A percentile compares a stretch with the other conserved stretches of the same genome.
Conservation (phyloP, 768 basidiomycete genomes). For the Lentinula boryana region DNA sequence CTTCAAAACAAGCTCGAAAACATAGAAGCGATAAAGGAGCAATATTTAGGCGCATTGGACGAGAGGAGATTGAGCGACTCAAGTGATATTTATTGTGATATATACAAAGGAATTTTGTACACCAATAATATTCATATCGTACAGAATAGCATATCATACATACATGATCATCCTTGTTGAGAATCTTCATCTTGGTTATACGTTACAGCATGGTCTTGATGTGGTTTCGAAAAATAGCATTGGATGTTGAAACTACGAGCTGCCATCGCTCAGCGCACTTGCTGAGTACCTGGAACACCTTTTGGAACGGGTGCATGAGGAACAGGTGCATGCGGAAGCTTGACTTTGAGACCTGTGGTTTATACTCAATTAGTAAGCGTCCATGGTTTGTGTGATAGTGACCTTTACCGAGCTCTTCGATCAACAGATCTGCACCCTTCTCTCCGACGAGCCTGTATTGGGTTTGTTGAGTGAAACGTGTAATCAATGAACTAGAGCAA, state of each 20-base stretch:
- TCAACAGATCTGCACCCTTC: conserved; percentile 57
- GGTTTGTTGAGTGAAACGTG: neutral
- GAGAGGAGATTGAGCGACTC: too few species aligned
- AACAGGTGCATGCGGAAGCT: conserved; percentile 58
- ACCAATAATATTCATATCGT: too few species aligned
- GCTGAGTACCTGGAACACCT: conserved; percentile 45
- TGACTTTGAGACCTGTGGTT: conserved; percentile 51
- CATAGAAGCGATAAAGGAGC: too few species aligned
- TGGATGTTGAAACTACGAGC: neutral
- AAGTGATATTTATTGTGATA: too few species aligned
- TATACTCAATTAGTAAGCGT: neutral
- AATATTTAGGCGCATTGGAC: too few species aligned
- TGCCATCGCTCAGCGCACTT: conserved; percentile 26
- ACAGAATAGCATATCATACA: too few species aligned
- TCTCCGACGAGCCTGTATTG: conserved; percentile 46
- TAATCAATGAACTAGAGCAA: neutral
- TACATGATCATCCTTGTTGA: too few species aligned
- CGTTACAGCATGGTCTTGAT: too few species aligned
- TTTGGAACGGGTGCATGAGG: conserved; percentile 59
- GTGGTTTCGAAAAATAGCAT: too few species aligned
- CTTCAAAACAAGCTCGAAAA: too few species aligned
- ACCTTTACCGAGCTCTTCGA: conserved; percentile 54
- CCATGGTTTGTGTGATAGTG: neutral
- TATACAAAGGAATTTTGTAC: too few species aligned
- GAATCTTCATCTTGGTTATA: too few species aligned